Conservation (phyloP, 2,329 filamentous ascomycete species). For the Trichophyton simii region DNA sequence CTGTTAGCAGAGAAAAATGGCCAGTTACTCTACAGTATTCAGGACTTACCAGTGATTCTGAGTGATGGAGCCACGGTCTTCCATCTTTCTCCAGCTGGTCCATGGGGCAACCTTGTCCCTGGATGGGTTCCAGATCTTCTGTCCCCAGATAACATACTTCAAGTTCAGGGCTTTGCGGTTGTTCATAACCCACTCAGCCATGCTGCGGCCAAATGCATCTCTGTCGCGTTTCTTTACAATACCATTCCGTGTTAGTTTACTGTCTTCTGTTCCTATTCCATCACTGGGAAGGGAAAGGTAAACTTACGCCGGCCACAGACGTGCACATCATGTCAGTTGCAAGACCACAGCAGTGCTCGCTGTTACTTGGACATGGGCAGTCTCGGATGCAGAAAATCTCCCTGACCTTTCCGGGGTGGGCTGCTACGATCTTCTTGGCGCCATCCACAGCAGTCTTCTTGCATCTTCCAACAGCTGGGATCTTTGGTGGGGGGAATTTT, state of each 20-base stretch:
- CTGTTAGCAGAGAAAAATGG: conserved; percentile 5
- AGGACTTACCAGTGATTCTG: conserved; percentile 32
- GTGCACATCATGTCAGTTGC: conserved; percentile 7
- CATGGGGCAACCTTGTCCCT: conserved; percentile 29
- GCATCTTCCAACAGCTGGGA: conserved; percentile 3
- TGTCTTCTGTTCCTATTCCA: conserved; percentile 13
- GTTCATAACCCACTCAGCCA: conserved; percentile 41
- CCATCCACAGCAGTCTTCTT: conserved; percentile 6
- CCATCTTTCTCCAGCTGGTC: conserved; percentile 34
- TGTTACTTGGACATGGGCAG: conserved; percentile 3
- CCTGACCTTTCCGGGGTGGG: conserved; percentile 2
- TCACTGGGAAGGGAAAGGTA: conserved; percentile 14
- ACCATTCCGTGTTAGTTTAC: conserved; percentile 16
- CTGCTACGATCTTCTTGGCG: not conserved
- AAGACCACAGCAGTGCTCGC: conserved; percentile 7
- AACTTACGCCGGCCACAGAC: conserved; percentile 13
- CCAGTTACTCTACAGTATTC: not conserved
- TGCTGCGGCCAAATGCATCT: conserved; percentile 30
- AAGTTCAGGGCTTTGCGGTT: conserved; percentile 31
- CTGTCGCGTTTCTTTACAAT: conserved; percentile 12
- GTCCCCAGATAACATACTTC: conserved; percentile 42
- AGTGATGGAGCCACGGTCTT: conserved; percentile 31
- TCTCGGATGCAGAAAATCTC: conserved; percentile 4
- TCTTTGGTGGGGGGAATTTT: conserved; percentile 4
- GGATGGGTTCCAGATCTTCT: conserved; percentile 35